These are phyloP conservation scores for Colletotrichum lini DNA, from an alignment of 2,329 filamentous ascomycete genomes.

Conservation along the genomic window DNA sequence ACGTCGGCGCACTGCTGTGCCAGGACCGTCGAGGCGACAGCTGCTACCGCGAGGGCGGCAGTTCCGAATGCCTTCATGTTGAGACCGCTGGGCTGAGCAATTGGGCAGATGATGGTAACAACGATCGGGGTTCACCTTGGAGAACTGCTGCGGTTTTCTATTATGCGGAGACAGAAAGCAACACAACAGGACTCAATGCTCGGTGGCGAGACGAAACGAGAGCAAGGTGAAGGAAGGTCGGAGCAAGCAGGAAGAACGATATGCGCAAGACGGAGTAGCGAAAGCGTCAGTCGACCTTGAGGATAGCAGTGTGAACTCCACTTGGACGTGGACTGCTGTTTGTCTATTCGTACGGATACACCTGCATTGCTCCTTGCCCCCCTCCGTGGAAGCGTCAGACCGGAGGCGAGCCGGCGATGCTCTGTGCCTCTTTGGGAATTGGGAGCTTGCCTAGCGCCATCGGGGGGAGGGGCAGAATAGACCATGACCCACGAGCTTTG, in stretches of 20 bases:
- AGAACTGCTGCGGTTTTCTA: background rate
- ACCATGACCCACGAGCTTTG: constrained; percentile 21
- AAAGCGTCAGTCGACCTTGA: constrained; percentile 6
- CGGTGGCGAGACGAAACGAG: background rate
- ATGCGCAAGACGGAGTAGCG: constrained; percentile 7
- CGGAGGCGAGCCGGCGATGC: constrained; percentile 25
- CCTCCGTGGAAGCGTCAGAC: background rate
- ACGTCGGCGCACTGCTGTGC: constrained; percentile 52
- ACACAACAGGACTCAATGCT: background rate
- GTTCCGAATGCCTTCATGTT: constrained; percentile 35
- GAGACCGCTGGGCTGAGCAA: background rate
- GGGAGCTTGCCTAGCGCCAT: constrained; percentile 31
- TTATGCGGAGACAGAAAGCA: background rate
- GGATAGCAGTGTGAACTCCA: constrained; percentile 19
- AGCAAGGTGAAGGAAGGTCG: constrained; percentile 11
- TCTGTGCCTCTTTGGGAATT: constrained; percentile 21
- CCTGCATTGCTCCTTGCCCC: background rate
- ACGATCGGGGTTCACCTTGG: background rate
- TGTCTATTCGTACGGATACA: too few relatives aligned
- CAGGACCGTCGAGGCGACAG: constrained; percentile 26
- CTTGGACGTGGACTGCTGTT: background rate
- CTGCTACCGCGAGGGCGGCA: constrained; percentile 18
- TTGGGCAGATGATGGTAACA: background rate
- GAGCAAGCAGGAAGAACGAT: background rate
- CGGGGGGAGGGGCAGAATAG: constrained; percentile 6